These are phyloP conservation scores for Aureobasidium sp. DNA, from an alignment of 2,329 filamentous ascomycete genomes.

Conservation along the genomic window DNA sequence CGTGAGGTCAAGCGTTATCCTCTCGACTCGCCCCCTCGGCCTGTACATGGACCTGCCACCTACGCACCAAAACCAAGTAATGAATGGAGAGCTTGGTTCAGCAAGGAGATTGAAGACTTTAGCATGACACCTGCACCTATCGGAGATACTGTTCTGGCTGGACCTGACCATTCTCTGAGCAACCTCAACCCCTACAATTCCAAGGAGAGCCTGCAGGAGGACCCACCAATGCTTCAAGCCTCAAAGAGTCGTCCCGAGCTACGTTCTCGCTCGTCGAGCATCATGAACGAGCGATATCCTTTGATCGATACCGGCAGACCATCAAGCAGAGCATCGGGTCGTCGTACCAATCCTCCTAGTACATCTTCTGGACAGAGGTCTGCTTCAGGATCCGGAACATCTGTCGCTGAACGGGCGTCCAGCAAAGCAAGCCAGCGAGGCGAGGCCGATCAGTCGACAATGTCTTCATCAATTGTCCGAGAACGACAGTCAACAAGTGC, in stretches of 20 bases:
- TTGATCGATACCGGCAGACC: slow-evolving; percentile 31
- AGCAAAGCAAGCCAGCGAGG: not conserved
- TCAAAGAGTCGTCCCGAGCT: slow-evolving; percentile 18
- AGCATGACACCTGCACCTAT: slow-evolving; percentile 22
- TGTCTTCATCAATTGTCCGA: not conserved
- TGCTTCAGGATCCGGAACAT: not conserved
- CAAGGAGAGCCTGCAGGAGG: slow-evolving; percentile 16
- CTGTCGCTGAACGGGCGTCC: not conserved
- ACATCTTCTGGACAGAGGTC: not conserved
- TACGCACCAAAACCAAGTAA: slow-evolving; percentile 30
- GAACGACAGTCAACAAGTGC: not conserved
- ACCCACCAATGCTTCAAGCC: slow-evolving; percentile 10
- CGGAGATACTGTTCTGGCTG: slow-evolving; percentile 26
- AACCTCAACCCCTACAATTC: not conserved
- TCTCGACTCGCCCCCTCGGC: slow-evolving; percentile 21
- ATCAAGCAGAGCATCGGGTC: slow-evolving; percentile 18
- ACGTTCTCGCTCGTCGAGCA: slow-evolving; percentile 24
- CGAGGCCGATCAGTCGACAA: not conserved
- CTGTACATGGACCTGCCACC: slow-evolving; percentile 16
- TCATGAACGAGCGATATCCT: slow-evolving; percentile 42
- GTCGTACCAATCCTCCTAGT: not conserved
- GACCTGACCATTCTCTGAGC: not conserved
- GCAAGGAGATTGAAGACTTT: slow-evolving; percentile 37
- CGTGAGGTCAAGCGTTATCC: slow-evolving; percentile 39
- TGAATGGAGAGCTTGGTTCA: slow-evolving; percentile 43